Base-by-base conservation (phyloP, 2,329 filamentous ascomycete species). In the Ceratocystis harringtonii region DNA sequence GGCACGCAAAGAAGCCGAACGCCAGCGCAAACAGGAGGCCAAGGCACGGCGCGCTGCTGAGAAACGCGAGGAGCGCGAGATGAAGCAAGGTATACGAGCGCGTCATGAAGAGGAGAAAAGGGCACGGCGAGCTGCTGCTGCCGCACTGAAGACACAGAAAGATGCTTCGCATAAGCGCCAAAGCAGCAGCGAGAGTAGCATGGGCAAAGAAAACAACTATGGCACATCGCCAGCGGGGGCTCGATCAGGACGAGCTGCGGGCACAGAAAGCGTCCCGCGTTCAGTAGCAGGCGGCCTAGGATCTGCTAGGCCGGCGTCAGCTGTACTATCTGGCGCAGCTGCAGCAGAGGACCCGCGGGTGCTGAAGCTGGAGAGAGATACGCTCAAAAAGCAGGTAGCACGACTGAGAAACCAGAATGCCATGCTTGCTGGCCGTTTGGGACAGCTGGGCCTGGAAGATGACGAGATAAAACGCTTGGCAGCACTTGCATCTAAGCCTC, bases 381-480 rank as follows among this genome's bases (percentile, higher is more conserved):
- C 82, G 15, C 80, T 80, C 19, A 72, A 75, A 55, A 77, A 78
- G 69, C 78, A 85, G 73, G 75, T 80, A 25, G 78, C 83, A 64
- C 75, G 83, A 28, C 74, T 86, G n/a, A 78, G 86, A 75, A 74
- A 75, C 1, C 79, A 85, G 73, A 85, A 85, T 69, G 85, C 83
- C 2, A 76, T 76, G 74, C 75, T 86, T 1, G 81, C 80, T 0
- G 81, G 80, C 6, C 76, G 75, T 68, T 69, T 85, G 61, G 82
- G 82, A n/a, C 78, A 72, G 68, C 66, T 77, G 66, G 75, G 75
- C 10, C 19, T 65, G 19, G 58, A 67, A 10, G 19, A 58, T 28
- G 61, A 63, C n/a, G 66, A 67, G 30, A 65, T 67, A 50, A 41
- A 8, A 10, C 45, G 22, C 10, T 32, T 66, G 36, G 65, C 43